Evolutionary conservation across 2,329 filamentous ascomycete species (phyloP).

Genomic region (Xylaria sp.): DNA sequence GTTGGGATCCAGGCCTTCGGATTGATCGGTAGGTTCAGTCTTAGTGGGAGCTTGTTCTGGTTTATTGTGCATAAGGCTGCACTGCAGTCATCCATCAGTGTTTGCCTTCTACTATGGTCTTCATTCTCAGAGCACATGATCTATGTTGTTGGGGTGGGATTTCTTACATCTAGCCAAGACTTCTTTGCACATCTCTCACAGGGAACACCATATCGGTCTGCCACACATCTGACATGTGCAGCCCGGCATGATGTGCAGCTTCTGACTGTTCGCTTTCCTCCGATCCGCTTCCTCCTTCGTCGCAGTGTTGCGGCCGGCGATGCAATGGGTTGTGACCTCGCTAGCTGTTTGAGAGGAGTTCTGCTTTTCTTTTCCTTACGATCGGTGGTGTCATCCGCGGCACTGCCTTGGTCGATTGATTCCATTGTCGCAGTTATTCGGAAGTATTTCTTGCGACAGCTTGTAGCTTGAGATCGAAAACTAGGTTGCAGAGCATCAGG

Average conservation of each 20-base stretch:
- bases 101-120: constrained; percentile 2
- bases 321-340: not conserved
- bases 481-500: not conserved
- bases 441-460: not conserved
- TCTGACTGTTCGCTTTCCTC: constrained; percentile 30
- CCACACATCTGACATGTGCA: constrained; percentile 39
- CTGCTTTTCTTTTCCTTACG: constrained; percentile 1
- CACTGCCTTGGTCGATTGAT: not conserved
- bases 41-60: not conserved
- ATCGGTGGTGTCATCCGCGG: not conserved
- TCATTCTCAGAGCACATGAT: not conserved
- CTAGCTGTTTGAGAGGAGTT: constrained; percentile 20
- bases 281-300: constrained; percentile 26
- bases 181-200: constrained; percentile 40
- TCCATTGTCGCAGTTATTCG: not conserved
- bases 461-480: not conserved
- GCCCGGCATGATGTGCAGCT: constrained; percentile 37
- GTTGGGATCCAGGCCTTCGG: not conserved
- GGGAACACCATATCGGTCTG: constrained; percentile 35
- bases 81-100: constrained; percentile 21
- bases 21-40: not conserved
- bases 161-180: constrained; percentile 33
- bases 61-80: constrained; percentile 30
- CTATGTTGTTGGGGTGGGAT: not conserved
- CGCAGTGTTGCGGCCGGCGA: constrained; percentile 6